Base-by-base conservation (phyloP, 2,329 filamentous ascomycete genomes). In the Phyllosticta citribraziliensis region DNA sequence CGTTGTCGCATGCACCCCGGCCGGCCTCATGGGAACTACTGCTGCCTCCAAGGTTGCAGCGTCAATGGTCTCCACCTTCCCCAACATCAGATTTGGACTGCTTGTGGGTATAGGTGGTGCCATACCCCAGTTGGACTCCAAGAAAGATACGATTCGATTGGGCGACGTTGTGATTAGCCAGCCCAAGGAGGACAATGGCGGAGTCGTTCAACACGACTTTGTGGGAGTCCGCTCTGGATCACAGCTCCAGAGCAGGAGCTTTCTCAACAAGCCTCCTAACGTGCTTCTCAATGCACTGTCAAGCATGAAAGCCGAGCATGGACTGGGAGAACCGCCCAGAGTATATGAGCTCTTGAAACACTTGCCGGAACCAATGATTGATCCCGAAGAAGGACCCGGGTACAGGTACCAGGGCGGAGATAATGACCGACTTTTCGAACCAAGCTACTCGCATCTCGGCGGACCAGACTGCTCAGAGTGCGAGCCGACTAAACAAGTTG, bases 161-260 rank as follows among this genome's bases (percentile, higher is more conserved):
- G n/a, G n/a, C n/a, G n/a, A n/a, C n/a, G n/a, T n/a, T n/a, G n/a
- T n/a, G n/a, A n/a, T n/a, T n/a, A n/a, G n/a, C n/a, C n/a, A n/a
- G n/a, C n/a, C n/a, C n/a, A n/a, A n/a, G n/a, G n/a, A n/a, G n/a
- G n/a, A n/a, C n/a, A n/a, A n/a, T n/a, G n/a, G n/a, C n/a, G n/a
- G n/a, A n/a, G n/a, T n/a, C n/a, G n/a, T n/a, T n/a, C n/a, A n/a
- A n/a, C n/a, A n/a, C n/a, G n/a, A n/a, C n/a, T n/a, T n/a, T n/a
- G n/a, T n/a, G n/a, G n/a, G n/a, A n/a, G n/a, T n/a, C n/a, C n/a
- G n/a, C n/a, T n/a, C n/a, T n/a, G n/a, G n/a, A n/a, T n/a, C n/a
- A n/a, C n/a, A n/a, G n/a, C n/a, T n/a, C n/a, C n/a, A 67, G 54
- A 58, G 62, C 6, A 66, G 27, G 19, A 67, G 65, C 17, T 64